Evolutionary conservation across 306 rosid genomes (phyloP), one percentile per base, ranked within the genome.

Genomic region (Pyrus communis): DNA sequence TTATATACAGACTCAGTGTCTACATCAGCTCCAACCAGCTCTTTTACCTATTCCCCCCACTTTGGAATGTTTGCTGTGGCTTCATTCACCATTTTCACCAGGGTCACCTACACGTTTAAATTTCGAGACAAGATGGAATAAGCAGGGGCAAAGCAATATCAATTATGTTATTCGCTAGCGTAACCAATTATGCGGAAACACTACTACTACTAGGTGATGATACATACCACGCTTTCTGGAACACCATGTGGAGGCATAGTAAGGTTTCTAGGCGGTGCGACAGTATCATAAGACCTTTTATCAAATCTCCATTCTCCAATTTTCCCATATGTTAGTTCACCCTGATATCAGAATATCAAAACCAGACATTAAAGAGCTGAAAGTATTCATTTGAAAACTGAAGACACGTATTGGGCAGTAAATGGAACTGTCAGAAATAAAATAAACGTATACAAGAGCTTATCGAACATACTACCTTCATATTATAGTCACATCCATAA

Each of bases 301-400:
- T 91, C 99, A 71, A 96, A 96, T 75, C 99, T 89, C 99, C 99
- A 96, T 85, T 96, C 99, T 78, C 99, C 99, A 51, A 93, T 96
- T 81, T 93, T 92, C 80, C 98, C 99, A 81, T 91, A 89, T 27
- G 98, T 96, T 67, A 89, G 58, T 81, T 93, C 94, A 75, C 99
- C 98, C 99, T 92, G 59, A 77, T 60, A 73, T 71, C 61, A 71
- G 33, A 69, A 40, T 31, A 85, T 23, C 69, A 74, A 69, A 58
- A 22, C 42, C 31, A 77, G n/a, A 82, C 74, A 70, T 43, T 38
- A 38, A 38, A 38, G 42, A 38, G 42, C 42, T 38, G 42, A 38
- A 38, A 38, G 42, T 38, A 7, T 38, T 38, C 42, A 38, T 7
- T 38, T 38, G 46, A 28, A 33, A 75, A 70, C 46, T 42, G 62